phyloP scores from a whole-genome alignment of 2,329 filamentous ascomycete genomes.

The Colletotrichum sp. region DNA sequence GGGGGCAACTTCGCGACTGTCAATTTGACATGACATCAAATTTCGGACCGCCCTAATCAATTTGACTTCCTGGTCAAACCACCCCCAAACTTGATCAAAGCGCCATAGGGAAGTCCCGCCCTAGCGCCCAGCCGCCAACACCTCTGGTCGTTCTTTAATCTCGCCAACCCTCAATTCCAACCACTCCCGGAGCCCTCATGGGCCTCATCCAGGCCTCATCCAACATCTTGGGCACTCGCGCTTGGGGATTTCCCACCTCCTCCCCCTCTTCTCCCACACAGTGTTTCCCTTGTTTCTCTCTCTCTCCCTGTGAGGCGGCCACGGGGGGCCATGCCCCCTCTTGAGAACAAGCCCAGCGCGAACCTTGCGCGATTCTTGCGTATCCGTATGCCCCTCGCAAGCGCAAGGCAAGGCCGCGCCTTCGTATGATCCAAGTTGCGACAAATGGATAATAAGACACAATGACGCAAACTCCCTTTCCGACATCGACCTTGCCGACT shows the following conservation, averaged over 20 bases:
- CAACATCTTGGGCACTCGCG: conserved; percentile 4
- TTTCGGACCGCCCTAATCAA: conserved; percentile 19
- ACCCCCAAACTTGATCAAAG: conserved; percentile 15
- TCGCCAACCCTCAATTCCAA: conserved; percentile 1
- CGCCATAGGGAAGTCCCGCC: conserved; percentile 13
- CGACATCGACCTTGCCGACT: neutral
- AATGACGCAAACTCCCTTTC: neutral
- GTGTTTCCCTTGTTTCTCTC: neutral
- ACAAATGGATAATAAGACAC: neutral
- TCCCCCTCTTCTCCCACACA: neutral
- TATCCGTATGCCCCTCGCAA: neutral
- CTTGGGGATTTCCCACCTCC: neutral
- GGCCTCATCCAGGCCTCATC: neutral
- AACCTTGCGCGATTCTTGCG: neutral
- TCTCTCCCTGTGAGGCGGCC: neutral
- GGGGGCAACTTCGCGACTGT: conserved; percentile 2
- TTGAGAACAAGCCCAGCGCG: neutral
- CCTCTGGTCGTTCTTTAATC: neutral
- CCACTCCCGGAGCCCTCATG: conserved; percentile 4
- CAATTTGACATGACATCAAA: conserved; percentile 20
- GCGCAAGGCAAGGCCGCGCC: neutral
- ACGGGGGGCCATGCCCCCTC: neutral
- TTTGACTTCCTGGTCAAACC: conserved; percentile 21
- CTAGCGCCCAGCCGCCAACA: conserved; percentile 10
- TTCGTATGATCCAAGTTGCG: neutral